Conservation (phyloP, 2,329 filamentous ascomycete genomes). For the Colletotrichum siamense region DNA sequence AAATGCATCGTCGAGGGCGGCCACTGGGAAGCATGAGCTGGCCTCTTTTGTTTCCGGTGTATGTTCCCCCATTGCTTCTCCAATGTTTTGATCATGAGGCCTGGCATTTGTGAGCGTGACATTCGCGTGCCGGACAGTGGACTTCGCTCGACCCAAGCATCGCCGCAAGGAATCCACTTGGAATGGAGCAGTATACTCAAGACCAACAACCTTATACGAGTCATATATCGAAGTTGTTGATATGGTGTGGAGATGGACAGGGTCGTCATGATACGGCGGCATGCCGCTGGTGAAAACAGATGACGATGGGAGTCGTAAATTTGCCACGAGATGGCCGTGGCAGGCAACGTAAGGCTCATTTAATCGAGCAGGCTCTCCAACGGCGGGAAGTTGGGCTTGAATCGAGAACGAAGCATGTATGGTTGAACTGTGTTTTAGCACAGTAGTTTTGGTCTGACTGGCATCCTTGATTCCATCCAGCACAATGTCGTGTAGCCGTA, state of each 20-base stretch:
- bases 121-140: neutral
- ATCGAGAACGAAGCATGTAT: neutral
- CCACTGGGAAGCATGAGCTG: neutral
- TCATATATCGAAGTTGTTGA: neutral
- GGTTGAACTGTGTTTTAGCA: neutral
- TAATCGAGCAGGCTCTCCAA: neutral
- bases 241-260: neutral
- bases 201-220: neutral
- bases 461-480: neutral
- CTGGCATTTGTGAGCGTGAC: constrained; percentile 27
- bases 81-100: constrained; percentile 13
- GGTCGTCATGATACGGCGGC: neutral
- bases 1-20: constrained; percentile 35
- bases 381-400: neutral
- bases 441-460: neutral
- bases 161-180: neutral
- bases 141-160: neutral
- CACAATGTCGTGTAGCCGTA: neutral
- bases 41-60: neutral
- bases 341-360: neutral
- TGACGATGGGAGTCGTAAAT: neutral
- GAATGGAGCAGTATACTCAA: neutral
- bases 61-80: neutral
- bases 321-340: neutral
- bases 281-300: neutral